Evolutionary conservation across 805 yeast species (phyloP).

Genomic region (Hyphopichia homilentoma): DNA sequence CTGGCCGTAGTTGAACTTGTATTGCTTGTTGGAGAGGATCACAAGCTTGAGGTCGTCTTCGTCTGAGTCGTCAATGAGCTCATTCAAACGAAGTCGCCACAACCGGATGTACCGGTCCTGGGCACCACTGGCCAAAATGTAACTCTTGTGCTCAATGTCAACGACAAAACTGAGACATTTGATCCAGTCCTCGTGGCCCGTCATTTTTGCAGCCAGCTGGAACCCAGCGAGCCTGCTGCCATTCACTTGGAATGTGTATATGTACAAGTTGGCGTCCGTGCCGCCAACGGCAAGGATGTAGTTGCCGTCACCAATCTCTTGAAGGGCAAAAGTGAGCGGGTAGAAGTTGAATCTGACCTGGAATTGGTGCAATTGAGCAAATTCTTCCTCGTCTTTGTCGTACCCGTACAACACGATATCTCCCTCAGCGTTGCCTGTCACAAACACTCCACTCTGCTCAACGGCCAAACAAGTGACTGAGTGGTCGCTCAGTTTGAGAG

Average conservation of each 20-base stretch:
- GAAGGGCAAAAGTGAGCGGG: constrained; percentile 30
- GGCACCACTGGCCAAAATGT: constrained; percentile 80
- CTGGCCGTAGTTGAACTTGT: constrained; percentile 45
- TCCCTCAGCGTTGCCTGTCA: constrained; percentile 67
- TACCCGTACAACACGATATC: constrained; percentile 48
- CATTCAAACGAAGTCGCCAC: constrained; percentile 71
- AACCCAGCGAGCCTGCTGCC: constrained; percentile 15
- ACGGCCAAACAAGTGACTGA: constrained; percentile 57
- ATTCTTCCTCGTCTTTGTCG: constrained; percentile 11
- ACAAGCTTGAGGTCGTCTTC: constrained; percentile 51
- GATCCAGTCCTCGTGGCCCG: constrained; percentile 98
- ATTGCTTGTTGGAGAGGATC: constrained; percentile 68
- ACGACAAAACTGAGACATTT: constrained; percentile 63
- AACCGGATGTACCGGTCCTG: constrained; percentile 90
- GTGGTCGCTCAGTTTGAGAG: constrained; percentile 37
- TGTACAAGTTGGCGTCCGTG: constrained; percentile 50
- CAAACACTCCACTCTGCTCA: constrained; percentile 34
- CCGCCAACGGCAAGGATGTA: constrained; percentile 71
- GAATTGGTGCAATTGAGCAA: constrained; percentile 25
- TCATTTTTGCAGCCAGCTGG: constrained; percentile 48
- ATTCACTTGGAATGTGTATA: constrained; percentile 43
- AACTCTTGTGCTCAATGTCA: constrained; percentile 45
- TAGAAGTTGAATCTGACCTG: constrained; percentile 44
- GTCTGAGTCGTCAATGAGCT: constrained; percentile 51
- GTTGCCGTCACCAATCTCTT: constrained; percentile 27